Conservation (phyloP, 805 yeast species). For the Candida arabinofermentans region DNA sequence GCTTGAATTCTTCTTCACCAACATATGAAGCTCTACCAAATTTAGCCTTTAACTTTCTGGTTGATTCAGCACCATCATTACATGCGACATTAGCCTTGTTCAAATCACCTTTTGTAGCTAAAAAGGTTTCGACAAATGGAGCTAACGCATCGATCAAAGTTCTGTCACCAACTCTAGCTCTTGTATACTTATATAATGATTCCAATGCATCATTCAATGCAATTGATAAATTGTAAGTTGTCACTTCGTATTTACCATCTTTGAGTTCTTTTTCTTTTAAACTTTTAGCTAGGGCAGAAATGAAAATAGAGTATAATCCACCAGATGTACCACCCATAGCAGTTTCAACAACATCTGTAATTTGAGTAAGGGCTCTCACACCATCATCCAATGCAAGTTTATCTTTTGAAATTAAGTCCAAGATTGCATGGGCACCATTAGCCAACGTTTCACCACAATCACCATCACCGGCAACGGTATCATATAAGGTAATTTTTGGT, state of each 20-base stretch:
- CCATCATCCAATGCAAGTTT: slow-evolving; percentile 42
- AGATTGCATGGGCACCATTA: slow-evolving; percentile 73
- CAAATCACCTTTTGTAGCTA: slow-evolving; percentile 44
- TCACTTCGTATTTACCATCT: slow-evolving; percentile 27
- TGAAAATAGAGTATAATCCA: slow-evolving; percentile 81
- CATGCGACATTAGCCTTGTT: slow-evolving; percentile 66
- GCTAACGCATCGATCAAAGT: slow-evolving; percentile 85
- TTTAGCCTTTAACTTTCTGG: slow-evolving; percentile 72
- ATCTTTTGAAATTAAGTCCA: slow-evolving; percentile 43
- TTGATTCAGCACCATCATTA: slow-evolving; percentile 67
- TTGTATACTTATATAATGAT: slow-evolving; percentile 78
- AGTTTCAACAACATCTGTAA: slow-evolving; percentile 77
- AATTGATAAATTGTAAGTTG: slow-evolving; percentile 37
- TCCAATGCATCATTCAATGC: slow-evolving; percentile 58
- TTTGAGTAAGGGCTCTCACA: slow-evolving; percentile 56
- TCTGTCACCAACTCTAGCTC: slow-evolving; percentile 85
- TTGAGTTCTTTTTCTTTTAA: slow-evolving; percentile 40
- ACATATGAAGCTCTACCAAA: slow-evolving; percentile 96
- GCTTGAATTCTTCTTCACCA: slow-evolving; percentile 50
- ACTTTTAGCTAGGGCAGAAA: slow-evolving; percentile 66
- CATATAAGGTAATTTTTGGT: slow-evolving; percentile 79
- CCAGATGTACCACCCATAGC: slow-evolving; percentile 99
- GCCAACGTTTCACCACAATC: slow-evolving; percentile 93
- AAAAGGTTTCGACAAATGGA: slow-evolving; percentile 73
- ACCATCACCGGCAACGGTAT: slow-evolving; percentile 92